A percentile compares a stretch with the other conserved stretches of the same genome.
Conservation (phyloP, 108 stramenopile genomes). For the Conticribra guillardii region DNA sequence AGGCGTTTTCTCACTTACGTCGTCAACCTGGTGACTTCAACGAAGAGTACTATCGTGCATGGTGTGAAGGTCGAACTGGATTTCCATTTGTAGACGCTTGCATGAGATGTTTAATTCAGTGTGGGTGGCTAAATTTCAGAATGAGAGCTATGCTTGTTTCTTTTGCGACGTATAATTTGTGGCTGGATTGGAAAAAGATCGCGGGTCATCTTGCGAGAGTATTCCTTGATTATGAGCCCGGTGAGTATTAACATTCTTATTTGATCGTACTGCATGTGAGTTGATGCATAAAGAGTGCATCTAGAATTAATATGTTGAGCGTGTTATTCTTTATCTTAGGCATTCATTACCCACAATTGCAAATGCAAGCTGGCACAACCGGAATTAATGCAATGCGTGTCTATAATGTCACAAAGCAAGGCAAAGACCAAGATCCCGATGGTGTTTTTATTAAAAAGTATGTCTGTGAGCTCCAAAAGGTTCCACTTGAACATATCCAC, state of each 20-base stretch:
- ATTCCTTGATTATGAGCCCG: constrained; percentile 74
- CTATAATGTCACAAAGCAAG: constrained; percentile 79
- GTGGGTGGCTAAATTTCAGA: constrained; percentile 78
- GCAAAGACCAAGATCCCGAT: constrained; percentile 70
- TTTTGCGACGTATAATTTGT: constrained; percentile 76
- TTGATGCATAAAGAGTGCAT: background rate
- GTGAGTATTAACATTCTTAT: constrained; percentile 9
- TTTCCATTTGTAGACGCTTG: constrained; percentile 80
- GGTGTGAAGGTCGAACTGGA: constrained; percentile 63
- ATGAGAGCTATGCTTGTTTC: constrained; percentile 83
- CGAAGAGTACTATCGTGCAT: constrained; percentile 56
- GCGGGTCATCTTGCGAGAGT: constrained; percentile 63
- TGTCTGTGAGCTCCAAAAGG: constrained; percentile 53
- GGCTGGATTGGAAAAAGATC: constrained; percentile 79
- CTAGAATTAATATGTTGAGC: background rate
- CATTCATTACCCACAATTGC: constrained; percentile 79
- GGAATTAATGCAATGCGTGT: constrained; percentile 83
- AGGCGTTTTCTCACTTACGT: constrained; percentile 63
- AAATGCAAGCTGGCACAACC: constrained; percentile 82
- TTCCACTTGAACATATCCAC: constrained; percentile 64
- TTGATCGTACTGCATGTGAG: constrained; percentile 4
- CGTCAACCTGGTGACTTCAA: constrained; percentile 67
- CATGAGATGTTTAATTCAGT: constrained; percentile 66
- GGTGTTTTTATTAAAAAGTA: constrained; percentile 63
- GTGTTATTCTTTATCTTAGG: background rate